Conservation (phyloP, 2,329 filamentous ascomycete species). For the Parastagonospora avenae region DNA sequence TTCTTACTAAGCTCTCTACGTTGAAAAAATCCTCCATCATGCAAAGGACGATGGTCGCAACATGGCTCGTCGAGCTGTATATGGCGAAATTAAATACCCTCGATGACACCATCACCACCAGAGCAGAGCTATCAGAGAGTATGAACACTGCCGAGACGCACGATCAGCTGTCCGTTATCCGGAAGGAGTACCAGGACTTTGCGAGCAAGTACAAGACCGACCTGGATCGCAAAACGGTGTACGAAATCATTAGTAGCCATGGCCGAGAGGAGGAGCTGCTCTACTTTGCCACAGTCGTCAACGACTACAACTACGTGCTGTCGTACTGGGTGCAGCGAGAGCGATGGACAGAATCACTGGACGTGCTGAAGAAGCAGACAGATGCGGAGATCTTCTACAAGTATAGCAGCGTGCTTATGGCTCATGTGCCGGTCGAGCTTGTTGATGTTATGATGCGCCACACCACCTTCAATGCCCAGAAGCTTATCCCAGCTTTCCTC, state of each 20-base stretch:
- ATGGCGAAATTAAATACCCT: slow-evolving; percentile 96
- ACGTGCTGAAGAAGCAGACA: slow-evolving; percentile 89
- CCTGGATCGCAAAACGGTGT: slow-evolving; percentile 87
- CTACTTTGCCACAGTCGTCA: slow-evolving; percentile 84
- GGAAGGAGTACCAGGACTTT: slow-evolving; percentile 87
- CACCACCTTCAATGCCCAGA: slow-evolving; percentile 79
- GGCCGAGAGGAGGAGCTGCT: slow-evolving; percentile 91
- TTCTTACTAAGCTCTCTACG: slow-evolving; percentile 79
- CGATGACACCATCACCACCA: slow-evolving; percentile 91
- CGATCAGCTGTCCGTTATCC: slow-evolving; percentile 71
- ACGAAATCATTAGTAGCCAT: slow-evolving; percentile 95
- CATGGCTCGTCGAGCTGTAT: slow-evolving; percentile 93
- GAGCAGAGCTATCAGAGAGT: slow-evolving; percentile 77
- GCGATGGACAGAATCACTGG: slow-evolving; percentile 84
- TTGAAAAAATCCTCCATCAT: slow-evolving; percentile 85
- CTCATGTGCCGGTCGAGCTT: slow-evolving; percentile 79
- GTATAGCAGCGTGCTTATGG: slow-evolving; percentile 96
- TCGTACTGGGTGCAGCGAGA: slow-evolving; percentile 98
- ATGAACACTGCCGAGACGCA: slow-evolving; percentile 72
- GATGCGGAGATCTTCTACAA: slow-evolving; percentile 93
- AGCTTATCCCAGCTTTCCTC: slow-evolving; percentile 88
- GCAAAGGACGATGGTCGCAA: slow-evolving; percentile 94
- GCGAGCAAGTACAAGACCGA: slow-evolving; percentile 82
- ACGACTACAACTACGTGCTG: slow-evolving; percentile 93
- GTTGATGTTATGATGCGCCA: slow-evolving; percentile 98